phyloP scores from a whole-genome alignment of 768 basidiomycete genomes.

The Phlebiopsis gigantea region DNA sequence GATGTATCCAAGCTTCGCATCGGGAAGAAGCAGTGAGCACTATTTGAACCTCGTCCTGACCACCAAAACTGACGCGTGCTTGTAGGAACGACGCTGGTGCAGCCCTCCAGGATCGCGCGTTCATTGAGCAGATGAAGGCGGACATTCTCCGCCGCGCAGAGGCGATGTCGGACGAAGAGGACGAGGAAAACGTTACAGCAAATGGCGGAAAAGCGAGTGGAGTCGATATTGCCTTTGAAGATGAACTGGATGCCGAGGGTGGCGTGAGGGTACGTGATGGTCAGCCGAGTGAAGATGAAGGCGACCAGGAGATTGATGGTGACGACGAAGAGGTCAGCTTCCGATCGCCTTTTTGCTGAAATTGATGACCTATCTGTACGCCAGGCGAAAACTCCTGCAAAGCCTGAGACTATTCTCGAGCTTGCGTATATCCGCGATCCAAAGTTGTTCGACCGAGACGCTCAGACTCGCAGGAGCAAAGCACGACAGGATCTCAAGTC shows the following conservation, averaged over 20 bases:
- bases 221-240: constrained; percentile 41
- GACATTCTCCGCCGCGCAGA: constrained; percentile 78
- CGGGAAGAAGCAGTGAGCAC: constrained; percentile 50
- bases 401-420: constrained; percentile 62
- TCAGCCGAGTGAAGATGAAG: constrained; percentile 37
- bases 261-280: constrained; percentile 59
- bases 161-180: constrained; percentile 57
- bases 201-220: constrained; percentile 23
- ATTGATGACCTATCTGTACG: neutral
- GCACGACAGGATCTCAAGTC: constrained; percentile 58
- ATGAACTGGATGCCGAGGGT: constrained; percentile 45
- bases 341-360: constrained; percentile 15
- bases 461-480: constrained; percentile 64
- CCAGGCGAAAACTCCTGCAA: constrained; percentile 23
- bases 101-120: constrained; percentile 49
- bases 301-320: constrained; percentile 29
- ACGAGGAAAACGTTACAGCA: constrained; percentile 33
- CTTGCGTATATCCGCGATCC: constrained; percentile 72
- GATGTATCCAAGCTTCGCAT: constrained; percentile 54
- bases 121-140: constrained; percentile 73
- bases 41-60: neutral
- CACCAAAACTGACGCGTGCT: too few species aligned
- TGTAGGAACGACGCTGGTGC: constrained; percentile 41
- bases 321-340: constrained; percentile 30
- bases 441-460: constrained; percentile 73